Conservation (phyloP, 495 filamentous ascomycete species). For the Xylaria telfairii region DNA sequence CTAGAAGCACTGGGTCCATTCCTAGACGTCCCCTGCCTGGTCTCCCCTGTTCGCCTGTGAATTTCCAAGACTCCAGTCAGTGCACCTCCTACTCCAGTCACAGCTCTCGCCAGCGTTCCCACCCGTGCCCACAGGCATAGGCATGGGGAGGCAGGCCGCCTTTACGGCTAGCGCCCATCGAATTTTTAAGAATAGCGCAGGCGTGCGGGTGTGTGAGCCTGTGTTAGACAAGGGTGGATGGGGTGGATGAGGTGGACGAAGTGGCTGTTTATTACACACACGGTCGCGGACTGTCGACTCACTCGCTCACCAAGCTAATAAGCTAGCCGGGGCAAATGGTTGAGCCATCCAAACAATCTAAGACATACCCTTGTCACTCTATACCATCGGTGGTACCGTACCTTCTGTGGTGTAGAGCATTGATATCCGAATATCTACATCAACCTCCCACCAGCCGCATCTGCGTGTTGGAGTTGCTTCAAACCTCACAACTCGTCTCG, state of each 20-base stretch:
- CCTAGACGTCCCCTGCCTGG: conserved; percentile 33
- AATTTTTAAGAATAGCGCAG: conserved; percentile 45
- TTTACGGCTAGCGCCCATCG: conserved; percentile 42
- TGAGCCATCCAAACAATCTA: conserved; percentile 40
- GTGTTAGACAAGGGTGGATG: conserved; percentile 40
- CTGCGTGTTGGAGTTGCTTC: conserved; percentile 12
- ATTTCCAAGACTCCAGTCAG: conserved; percentile 17
- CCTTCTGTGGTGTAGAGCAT: conserved; percentile 3
- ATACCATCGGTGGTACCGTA: conserved; percentile 1
- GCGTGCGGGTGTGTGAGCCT: conserved; percentile 32
- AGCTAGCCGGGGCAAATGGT: conserved; percentile 23
- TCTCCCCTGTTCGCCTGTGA: conserved; percentile 26
- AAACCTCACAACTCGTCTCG: conserved; percentile 22
- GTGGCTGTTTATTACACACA: conserved; percentile 41
- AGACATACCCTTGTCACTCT: conserved; percentile 33
- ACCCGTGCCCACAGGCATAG: conserved; percentile 27
- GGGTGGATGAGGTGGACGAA: conserved; percentile 16
- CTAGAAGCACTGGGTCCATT: conserved; percentile 41
- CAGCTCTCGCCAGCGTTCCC: conserved; percentile 13
- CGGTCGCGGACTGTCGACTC: conserved; percentile 32
- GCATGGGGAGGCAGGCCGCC: conserved; percentile 34
- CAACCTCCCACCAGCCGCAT: conserved; percentile 35
- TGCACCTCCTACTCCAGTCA: conserved; percentile 18
- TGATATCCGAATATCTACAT: conserved; percentile 45
- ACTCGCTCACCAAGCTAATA: conserved; percentile 22